Evolutionary conservation across 1,284 basidiomycete genomes (phyloP).

Genomic region (Neolentinus lepideus): DNA sequence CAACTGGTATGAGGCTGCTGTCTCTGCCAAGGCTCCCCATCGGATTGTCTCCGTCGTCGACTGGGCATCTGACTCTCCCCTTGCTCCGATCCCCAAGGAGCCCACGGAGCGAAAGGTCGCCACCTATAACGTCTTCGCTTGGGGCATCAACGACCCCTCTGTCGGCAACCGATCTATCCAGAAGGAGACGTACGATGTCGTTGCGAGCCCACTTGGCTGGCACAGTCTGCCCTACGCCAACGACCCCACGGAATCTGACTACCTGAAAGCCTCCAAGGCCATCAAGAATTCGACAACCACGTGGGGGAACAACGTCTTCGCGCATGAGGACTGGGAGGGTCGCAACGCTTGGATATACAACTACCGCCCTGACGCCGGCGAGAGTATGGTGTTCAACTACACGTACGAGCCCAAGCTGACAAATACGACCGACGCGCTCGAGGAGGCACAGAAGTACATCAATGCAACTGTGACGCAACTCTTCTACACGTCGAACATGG

Average conservation of each 20-base stretch:
- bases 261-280: constrained; percentile 20
- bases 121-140: constrained; percentile 64
- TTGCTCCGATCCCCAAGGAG: constrained; percentile 33
- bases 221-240: constrained; percentile 60
- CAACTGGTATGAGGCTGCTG: constrained; percentile 78
- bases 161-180: constrained; percentile 49
- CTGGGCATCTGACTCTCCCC: constrained; percentile 63
- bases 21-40: constrained; percentile 57
- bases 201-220: constrained; percentile 87
- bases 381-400: constrained; percentile 59
- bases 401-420: constrained; percentile 52
- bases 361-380: constrained; percentile 68
- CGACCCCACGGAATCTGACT: constrained; percentile 38
- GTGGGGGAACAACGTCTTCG: constrained; percentile 88
- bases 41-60: constrained; percentile 75
- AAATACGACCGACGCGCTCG: constrained; percentile 41
- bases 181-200: constrained; percentile 59
- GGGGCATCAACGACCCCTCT: constrained; percentile 70
- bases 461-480: constrained; percentile 84
- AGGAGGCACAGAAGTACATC: constrained; percentile 74
- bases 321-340: constrained; percentile 89
- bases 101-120: constrained; percentile 28
- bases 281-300: constrained; percentile 68
- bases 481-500: constrained; percentile 89
- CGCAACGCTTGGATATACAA: constrained; percentile 69